Evolutionary conservation across 2,329 filamentous ascomycete species (phyloP).

Genomic region (Fusarium verrucosum): DNA sequence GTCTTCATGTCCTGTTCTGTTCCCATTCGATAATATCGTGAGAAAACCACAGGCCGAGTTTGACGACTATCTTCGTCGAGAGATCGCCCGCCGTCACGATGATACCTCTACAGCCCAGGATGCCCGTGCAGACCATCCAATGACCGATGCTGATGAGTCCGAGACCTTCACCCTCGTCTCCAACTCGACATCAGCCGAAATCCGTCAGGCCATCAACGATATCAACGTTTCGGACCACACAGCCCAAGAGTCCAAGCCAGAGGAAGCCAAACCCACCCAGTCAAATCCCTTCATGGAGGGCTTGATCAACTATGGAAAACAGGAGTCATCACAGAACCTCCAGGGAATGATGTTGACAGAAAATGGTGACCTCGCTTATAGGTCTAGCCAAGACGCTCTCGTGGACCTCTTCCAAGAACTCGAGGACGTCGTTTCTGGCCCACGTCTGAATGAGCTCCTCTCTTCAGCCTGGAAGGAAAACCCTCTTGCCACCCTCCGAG

Average conservation of each 20-base stretch:
- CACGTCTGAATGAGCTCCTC: slow-evolving; percentile 54
- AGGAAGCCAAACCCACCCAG: neutral
- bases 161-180: slow-evolving; percentile 45
- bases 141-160: slow-evolving; percentile 29
- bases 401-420: slow-evolving; percentile 66
- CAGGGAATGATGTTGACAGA: slow-evolving; percentile 62
- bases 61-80: slow-evolving; percentile 44
- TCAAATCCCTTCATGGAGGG: slow-evolving; percentile 50
- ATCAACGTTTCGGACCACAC: slow-evolving; percentile 19
- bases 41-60: slow-evolving; percentile 48
- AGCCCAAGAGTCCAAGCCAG: neutral
- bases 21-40: slow-evolving; percentile 51
- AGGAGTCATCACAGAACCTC: slow-evolving; percentile 28
- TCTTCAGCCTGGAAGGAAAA: slow-evolving; percentile 60
- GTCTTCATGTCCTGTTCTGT: slow-evolving; percentile 50
- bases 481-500: slow-evolving; percentile 60
- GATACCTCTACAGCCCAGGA: neutral
- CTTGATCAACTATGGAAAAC: slow-evolving; percentile 39
- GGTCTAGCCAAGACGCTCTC: slow-evolving; percentile 56
- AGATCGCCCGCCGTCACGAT: slow-evolving; percentile 36
- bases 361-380: slow-evolving; percentile 60
- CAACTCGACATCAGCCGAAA: slow-evolving; percentile 41
- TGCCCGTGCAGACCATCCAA: neutral
- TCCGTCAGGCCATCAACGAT: slow-evolving; percentile 25
- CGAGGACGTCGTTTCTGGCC: slow-evolving; percentile 51